phyloP scores from a whole-genome alignment of 1,139 yeast genomes.

The Dujonia santamariae region DNA sequence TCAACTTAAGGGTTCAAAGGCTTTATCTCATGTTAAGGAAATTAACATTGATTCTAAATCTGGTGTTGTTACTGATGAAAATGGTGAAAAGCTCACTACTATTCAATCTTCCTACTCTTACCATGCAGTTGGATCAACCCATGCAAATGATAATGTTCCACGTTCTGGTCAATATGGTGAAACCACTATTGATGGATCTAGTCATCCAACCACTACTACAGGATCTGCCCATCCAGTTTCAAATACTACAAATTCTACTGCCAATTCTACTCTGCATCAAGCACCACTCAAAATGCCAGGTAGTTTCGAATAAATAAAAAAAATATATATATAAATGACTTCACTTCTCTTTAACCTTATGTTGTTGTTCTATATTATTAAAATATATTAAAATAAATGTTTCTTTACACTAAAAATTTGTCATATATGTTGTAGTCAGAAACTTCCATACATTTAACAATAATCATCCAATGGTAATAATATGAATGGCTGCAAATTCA shows the following conservation, averaged over 20 bases:
- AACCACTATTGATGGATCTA: neutral
- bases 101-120: neutral
- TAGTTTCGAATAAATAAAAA: too few species aligned
- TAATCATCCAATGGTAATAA: too few species aligned
- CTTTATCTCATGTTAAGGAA: slow-evolving; percentile 22
- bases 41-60: slow-evolving; percentile 29
- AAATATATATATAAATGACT: neutral
- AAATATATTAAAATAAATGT: neutral
- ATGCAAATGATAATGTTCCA: neutral
- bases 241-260: neutral
- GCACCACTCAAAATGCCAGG: slow-evolving; percentile 1
- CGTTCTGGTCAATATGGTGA: slow-evolving; percentile 1
- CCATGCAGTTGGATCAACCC: neutral
- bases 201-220: neutral
- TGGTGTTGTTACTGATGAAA: slow-evolving; percentile 32
- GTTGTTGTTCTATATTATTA: slow-evolving; percentile 1
- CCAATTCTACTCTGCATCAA: neutral
- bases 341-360: neutral
- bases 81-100: slow-evolving; percentile 13
- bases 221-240: neutral
- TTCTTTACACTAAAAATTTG: neutral
- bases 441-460: too few species aligned
- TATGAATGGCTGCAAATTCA: slow-evolving; percentile 5
- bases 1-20: slow-evolving; percentile 23
- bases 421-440: too few species aligned